Base-by-base conservation (phyloP, 306 rosid genomes). In the Vicia sativa region DNA sequence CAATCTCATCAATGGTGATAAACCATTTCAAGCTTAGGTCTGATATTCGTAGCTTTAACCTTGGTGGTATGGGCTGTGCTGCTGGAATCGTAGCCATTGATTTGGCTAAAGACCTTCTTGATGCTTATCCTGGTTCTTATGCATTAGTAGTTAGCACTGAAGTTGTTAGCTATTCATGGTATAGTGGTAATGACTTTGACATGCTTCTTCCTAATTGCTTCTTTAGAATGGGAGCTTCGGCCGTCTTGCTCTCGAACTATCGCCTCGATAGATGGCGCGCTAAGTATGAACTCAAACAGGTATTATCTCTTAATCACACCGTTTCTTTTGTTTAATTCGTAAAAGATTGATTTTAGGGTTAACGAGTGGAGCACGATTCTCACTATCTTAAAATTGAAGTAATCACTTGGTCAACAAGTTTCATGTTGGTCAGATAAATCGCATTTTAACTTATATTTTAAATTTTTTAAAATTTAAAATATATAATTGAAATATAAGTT, bases 51-150 rank as follows among this genome's bases (percentile, higher is more conserved):
- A 89, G 89, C 67, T 89, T 79, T 39, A 89, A 84, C 78, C 82
- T 89, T 0, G 89, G 91, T 9, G 96, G 89, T 16, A 86, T 86
- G 88, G 91, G 91, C 5, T 89, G 96, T 56, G 75, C 87, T n/a
- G 96, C 96, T 3, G 96, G 96, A 21, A 62, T 86, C 60, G 76
- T 79, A 12, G 91, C 91, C 57, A 62, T 89, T 43, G 96, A 86
- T 72, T 78, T 89, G 4, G 91, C 86, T 5, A 86, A 57, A 62
- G 96, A 89, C 77, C 86, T 89, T 46, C 67, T 89, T 2, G 84
- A 72, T 68, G 88, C 82, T 0, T 79, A 86, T 69, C 86, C 85
- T 0, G 76, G 74, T 3, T 16, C 77, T 13, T 86, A 82, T 73
- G 91, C 91, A 35, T 78, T 86, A 15, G 91, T 89, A 1, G 89